Percentiles rank a stretch among this genome's conserved stretches.
Evolutionary conservation across 2,329 filamentous ascomycete genomes (phyloP).

Genomic region (Cercospora sp.): DNA sequence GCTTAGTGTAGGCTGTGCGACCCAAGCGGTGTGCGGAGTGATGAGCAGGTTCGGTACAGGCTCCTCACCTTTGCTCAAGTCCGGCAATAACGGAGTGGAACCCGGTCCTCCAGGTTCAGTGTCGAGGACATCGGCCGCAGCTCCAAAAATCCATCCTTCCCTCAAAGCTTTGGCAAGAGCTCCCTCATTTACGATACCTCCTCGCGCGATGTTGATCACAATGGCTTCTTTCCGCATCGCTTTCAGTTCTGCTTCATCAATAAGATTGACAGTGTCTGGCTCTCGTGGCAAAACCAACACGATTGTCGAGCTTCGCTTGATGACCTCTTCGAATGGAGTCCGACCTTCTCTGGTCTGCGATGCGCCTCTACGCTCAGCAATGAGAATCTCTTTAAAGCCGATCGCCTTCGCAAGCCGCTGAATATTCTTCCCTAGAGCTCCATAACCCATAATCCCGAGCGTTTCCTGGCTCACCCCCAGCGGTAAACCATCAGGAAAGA

Average conservation of each 20-base stretch:
- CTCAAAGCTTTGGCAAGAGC: constrained; percentile 25
- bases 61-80: constrained; percentile 25
- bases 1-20: constrained; percentile 22
- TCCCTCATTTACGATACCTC: constrained; percentile 28
- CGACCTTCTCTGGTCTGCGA: constrained; percentile 14
- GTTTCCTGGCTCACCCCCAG: constrained; percentile 25
- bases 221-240: constrained; percentile 25
- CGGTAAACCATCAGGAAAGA: constrained; percentile 25
- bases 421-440: constrained; percentile 25
- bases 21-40: constrained; percentile 27
- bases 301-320: constrained; percentile 20
- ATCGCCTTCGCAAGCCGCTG: constrained; percentile 18
- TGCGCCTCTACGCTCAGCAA: constrained; percentile 23
- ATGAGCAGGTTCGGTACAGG: constrained; percentile 25
- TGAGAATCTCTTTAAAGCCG: constrained; percentile 23
- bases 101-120: constrained; percentile 26
- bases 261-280: constrained; percentile 24
- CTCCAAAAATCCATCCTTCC: constrained; percentile 25
- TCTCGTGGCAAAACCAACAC: constrained; percentile 22
- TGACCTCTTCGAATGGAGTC: constrained; percentile 20
- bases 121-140: constrained; percentile 28
- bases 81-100: constrained; percentile 22
- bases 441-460: constrained; percentile 27
- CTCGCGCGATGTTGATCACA: constrained; percentile 24
- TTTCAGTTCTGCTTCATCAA: constrained; percentile 22